Conservation (phyloP, 306 rosid genomes). For the Dicorynia guianensis region DNA sequence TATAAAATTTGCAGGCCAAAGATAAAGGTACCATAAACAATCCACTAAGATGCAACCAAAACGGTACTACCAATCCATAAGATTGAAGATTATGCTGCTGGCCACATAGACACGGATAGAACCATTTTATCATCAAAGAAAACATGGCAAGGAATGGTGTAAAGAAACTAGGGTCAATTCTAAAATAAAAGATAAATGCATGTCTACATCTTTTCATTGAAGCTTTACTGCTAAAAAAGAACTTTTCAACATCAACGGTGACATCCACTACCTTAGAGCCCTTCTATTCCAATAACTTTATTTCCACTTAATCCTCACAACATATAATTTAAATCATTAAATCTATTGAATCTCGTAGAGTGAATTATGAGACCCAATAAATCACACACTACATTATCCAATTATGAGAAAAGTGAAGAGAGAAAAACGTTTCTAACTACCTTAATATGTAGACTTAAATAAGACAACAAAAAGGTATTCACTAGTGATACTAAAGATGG, state of each 20-base stretch:
- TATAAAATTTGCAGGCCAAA: slow-evolving; percentile 41
- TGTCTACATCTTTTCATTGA: neutral
- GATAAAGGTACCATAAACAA: slow-evolving; percentile 30
- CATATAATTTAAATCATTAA: too few species aligned
- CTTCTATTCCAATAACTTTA: too few species aligned
- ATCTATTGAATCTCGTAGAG: too few species aligned
- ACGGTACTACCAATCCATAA: slow-evolving; percentile 31
- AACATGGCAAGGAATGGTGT: too few species aligned
- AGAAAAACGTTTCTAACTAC: too few species aligned
- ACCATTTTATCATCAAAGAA: neutral
- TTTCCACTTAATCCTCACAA: too few species aligned
- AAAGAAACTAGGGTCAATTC: too few species aligned
- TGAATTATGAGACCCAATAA: too few species aligned
- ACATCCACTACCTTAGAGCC: slow-evolving; percentile 9
- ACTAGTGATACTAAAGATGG: neutral
- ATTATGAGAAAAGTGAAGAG: too few species aligned
- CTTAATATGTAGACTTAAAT: neutral
- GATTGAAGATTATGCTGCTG: too few species aligned
- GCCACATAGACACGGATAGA: neutral
- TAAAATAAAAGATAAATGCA: neutral
- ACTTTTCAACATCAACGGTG: neutral
- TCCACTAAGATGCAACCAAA: slow-evolving; percentile 42
- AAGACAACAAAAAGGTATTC: neutral
- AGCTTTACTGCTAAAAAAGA: neutral
- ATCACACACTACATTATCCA: too few species aligned